These are phyloP conservation scores for Biscogniauxia mediterranea DNA, from an alignment of 2,329 filamentous ascomycete species.

Conservation along the genomic window DNA sequence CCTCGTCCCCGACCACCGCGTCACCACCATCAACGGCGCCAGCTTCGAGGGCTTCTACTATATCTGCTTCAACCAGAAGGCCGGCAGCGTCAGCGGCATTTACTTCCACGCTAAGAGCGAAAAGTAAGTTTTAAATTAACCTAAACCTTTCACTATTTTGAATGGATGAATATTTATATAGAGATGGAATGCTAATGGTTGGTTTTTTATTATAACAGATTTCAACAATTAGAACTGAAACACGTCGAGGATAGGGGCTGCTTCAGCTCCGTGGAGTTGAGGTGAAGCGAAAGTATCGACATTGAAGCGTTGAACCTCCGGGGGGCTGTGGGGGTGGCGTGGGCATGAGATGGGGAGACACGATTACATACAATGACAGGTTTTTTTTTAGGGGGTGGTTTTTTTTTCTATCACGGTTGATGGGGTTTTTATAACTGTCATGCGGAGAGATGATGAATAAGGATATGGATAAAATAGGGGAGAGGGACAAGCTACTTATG, in stretches of 20 bases:
- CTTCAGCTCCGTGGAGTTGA: slow-evolving; percentile 84
- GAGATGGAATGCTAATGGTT: slow-evolving; percentile 13
- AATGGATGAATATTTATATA: background rate
- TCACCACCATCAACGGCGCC: slow-evolving; percentile 85
- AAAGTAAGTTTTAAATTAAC: slow-evolving; percentile 73
- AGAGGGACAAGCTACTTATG: too few species aligned
- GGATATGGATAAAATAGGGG: too few species aligned
- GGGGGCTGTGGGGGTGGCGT: background rate
- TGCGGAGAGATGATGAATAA: too few species aligned
- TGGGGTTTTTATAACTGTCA: too few species aligned
- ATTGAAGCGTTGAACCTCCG: too few species aligned
- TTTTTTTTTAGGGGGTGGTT: too few species aligned
- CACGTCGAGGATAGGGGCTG: slow-evolving; percentile 84
- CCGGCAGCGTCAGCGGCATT: slow-evolving; percentile 84
- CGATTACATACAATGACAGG: too few species aligned
- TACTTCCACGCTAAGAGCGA: slow-evolving; percentile 99
- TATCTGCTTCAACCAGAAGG: slow-evolving; percentile 94
- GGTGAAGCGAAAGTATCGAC: slow-evolving; percentile 46
- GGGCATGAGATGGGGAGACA: background rate
- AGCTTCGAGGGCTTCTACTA: slow-evolving; percentile 99
- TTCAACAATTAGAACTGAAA: slow-evolving; percentile 88
- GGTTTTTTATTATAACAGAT: slow-evolving; percentile 48
- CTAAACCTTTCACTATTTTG: too few species aligned
- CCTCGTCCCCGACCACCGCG: slow-evolving; percentile 89
- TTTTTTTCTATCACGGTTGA: too few species aligned